Conservation (phyloP, 2,329 filamentous ascomycete species). For the Fusarium pininemorale region DNA sequence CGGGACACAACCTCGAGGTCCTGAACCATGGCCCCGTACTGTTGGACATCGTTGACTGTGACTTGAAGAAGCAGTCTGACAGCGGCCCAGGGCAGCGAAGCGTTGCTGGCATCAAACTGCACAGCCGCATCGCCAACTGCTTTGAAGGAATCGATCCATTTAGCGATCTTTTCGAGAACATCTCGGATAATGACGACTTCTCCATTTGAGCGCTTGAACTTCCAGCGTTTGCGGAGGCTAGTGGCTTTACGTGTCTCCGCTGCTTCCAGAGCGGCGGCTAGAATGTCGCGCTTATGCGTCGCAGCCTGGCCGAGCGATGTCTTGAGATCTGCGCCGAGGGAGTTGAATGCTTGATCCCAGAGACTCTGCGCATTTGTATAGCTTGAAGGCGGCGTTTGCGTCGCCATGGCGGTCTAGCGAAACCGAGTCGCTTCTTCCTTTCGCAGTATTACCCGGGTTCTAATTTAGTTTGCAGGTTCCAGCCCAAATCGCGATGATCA, state of each 20-base stretch:
- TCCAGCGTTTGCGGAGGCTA: slow-evolving; percentile 5
- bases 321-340: neutral
- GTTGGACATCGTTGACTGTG: neutral
- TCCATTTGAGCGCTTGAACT: slow-evolving; percentile 7
- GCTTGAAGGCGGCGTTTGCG: neutral
- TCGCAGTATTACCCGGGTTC: neutral
- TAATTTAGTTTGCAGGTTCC: neutral
- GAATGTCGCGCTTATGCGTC: neutral
- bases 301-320: neutral
- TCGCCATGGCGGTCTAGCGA: accelerated
- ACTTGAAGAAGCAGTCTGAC: slow-evolving; percentile 4
- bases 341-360: neutral
- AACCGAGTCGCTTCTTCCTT: accelerated
- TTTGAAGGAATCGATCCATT: slow-evolving; percentile 16
- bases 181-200: slow-evolving; percentile 5
- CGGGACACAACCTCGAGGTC: neutral
- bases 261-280: neutral
- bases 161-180: slow-evolving; percentile 2
- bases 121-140: neutral
- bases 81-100: slow-evolving; percentile 8
- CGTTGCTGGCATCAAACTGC: neutral
- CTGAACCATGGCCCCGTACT: neutral
- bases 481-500: no score
- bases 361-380: neutral
- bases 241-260: neutral